Percentiles rank a stretch among this genome's conserved stretches.
phyloP scores from a whole-genome alignment of 2,329 filamentous ascomycete species.

The Penicillium sp. region DNA sequence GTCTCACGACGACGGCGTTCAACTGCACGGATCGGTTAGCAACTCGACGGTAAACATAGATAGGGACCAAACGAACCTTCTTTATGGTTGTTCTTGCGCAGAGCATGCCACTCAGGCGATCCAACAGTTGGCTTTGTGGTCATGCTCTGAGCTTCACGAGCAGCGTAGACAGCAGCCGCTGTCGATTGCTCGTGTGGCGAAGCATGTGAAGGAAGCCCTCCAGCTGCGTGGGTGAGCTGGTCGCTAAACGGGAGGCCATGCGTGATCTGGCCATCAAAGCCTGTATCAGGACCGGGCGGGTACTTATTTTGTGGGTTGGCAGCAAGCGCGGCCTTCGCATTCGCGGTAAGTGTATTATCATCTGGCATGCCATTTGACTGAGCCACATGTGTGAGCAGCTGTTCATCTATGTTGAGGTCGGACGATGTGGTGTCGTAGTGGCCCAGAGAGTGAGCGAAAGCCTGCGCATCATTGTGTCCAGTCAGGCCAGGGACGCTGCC shows the following conservation, averaged over 20 bases:
- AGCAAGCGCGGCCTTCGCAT: conserved; percentile 42
- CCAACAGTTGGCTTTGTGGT: conserved; percentile 81
- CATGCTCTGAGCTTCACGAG: conserved; percentile 50
- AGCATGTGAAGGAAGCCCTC: conserved; percentile 19
- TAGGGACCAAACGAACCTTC: conserved; percentile 65
- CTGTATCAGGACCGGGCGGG: conserved; percentile 38
- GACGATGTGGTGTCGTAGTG: conserved; percentile 34
- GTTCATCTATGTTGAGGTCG: conserved; percentile 41
- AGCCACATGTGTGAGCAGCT: conserved; percentile 47
- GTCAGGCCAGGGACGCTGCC: conserved; percentile 31
- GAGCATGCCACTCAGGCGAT: conserved; percentile 95
- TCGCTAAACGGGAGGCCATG: conserved; percentile 36
- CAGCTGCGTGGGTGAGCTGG: conserved; percentile 33
- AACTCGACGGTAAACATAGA: conserved; percentile 14
- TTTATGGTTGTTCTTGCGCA: conserved; percentile 97
- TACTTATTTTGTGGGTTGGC: conserved; percentile 44
- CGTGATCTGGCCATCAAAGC: conserved; percentile 35
- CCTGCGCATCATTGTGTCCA: conserved; percentile 25
- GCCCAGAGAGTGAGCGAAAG: conserved; percentile 32
- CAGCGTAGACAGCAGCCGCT: conserved; percentile 55
- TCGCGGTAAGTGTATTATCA: conserved; percentile 43
- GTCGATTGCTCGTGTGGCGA: conserved; percentile 50
- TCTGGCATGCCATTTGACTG: conserved; percentile 52
- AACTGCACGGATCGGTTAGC: conserved; percentile 52
- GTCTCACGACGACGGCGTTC: conserved; percentile 95